Percentiles rank a stretch among this genome's conserved stretches.
These are phyloP conservation scores for Blastocystis sp. DNA, from an alignment of 352 stramenopile species.

Conservation along the genomic window DNA sequence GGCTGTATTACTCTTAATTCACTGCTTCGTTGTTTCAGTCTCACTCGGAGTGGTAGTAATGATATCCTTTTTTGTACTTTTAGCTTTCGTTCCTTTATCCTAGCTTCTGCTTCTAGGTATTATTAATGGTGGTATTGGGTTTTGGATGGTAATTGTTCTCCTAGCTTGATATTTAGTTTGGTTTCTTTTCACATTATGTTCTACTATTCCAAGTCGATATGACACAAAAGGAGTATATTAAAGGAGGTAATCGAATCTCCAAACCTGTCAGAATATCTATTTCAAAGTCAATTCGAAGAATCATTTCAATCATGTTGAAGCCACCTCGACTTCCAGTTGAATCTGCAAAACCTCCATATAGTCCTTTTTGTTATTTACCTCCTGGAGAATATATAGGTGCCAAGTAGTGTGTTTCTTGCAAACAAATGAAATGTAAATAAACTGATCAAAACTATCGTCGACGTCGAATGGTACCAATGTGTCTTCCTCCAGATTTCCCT, in stretches of 20 bases:
- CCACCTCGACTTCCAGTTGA: neutral
- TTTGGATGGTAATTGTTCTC: neutral
- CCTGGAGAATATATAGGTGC: neutral
- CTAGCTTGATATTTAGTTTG: neutral
- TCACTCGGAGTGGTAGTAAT: neutral
- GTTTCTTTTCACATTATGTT: constrained; percentile 37
- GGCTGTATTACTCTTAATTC: neutral
- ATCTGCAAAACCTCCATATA: neutral
- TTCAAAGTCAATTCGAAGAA: neutral
- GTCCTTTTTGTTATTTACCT: constrained; percentile 43
- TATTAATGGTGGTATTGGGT: neutral
- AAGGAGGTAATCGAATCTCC: neutral
- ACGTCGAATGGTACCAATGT: neutral
- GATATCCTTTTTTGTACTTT: constrained; percentile 34
- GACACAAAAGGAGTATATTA: constrained; percentile 53
- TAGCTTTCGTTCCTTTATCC: neutral
- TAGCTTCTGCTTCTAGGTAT: neutral
- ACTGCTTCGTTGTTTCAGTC: neutral
- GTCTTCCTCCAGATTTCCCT: neutral
- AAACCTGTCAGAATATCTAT: neutral
- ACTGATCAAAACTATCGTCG: neutral
- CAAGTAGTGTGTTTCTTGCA: neutral
- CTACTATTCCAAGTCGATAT: constrained; percentile 23
- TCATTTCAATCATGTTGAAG: constrained; percentile 1
- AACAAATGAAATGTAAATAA: neutral